Conservation (phyloP, 805 yeast genomes). For the Sugiyamaella smithiae region DNA sequence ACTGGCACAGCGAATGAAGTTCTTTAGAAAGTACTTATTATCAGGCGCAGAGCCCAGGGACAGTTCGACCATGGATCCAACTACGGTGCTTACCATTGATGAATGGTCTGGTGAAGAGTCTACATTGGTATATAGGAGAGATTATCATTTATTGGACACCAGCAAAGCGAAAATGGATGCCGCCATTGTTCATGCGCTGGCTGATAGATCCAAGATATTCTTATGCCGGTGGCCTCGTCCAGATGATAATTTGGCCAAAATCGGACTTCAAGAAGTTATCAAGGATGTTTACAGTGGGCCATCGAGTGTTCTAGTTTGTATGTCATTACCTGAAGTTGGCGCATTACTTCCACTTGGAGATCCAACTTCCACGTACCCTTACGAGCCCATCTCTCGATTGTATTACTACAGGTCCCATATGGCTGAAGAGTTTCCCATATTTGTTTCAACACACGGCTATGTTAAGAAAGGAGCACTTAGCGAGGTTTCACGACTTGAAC, state of each 20-base stretch:
- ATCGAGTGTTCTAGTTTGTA: not conserved
- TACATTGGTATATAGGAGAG: not conserved
- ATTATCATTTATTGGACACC: not conserved
- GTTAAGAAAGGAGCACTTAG: not conserved
- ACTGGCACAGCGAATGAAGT: constrained; percentile 53
- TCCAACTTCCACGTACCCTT: not conserved
- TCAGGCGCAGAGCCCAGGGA: constrained; percentile 29
- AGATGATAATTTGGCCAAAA: not conserved
- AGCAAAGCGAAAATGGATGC: not conserved
- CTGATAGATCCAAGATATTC: not conserved
- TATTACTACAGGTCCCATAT: not conserved
- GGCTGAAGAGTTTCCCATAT: not conserved
- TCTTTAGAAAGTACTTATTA: constrained; percentile 45
- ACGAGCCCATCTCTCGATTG: not conserved
- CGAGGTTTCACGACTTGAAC: not conserved
- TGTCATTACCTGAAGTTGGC: not conserved
- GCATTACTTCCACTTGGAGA: not conserved
- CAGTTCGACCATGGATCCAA: not conserved
- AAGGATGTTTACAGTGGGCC: constrained; percentile 3
- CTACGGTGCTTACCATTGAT: not conserved
- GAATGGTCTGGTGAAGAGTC: constrained; percentile 2
- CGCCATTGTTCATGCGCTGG: not conserved
- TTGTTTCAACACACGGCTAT: not conserved
- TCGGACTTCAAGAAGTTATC: not conserved
- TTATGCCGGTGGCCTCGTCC: not conserved